Evolutionary conservation across 768 basidiomycete genomes (phyloP).

Genomic region (Pleurotus tuoliensis): DNA sequence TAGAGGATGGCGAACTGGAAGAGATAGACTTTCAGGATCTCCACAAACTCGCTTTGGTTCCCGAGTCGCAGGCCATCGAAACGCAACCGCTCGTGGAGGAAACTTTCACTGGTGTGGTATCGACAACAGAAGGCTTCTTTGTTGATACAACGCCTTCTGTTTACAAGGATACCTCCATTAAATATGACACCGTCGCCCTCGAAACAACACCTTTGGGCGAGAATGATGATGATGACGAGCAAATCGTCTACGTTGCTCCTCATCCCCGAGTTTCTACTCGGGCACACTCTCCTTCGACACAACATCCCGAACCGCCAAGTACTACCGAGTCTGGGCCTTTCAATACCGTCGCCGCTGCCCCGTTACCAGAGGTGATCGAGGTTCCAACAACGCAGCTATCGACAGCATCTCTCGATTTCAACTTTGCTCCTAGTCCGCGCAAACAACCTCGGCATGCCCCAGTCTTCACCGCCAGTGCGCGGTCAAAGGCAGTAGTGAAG

Average conservation of each 20-base stretch:
- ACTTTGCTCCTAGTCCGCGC: slow-evolving; percentile 10
- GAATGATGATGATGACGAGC: slow-evolving; percentile 51
- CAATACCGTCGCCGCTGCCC: too few species aligned
- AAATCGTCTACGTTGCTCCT: slow-evolving; percentile 77
- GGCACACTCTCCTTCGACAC: slow-evolving; percentile 19
- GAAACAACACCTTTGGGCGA: slow-evolving; percentile 3
- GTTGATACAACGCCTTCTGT: slow-evolving; percentile 9
- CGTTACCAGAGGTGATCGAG: background rate
- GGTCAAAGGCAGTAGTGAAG: slow-evolving; percentile 20
- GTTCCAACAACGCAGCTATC: slow-evolving; percentile 3
- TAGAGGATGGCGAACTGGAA: slow-evolving; percentile 35
- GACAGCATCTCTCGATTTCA: slow-evolving; percentile 17
- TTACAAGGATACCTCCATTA: background rate
- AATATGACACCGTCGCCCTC: background rate
- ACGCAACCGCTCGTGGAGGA: background rate
- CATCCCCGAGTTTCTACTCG: slow-evolving; percentile 44
- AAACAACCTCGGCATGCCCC: slow-evolving; percentile 20
- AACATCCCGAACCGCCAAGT: background rate
- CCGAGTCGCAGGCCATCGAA: background rate
- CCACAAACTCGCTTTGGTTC: slow-evolving; percentile 28
- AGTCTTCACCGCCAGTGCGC: slow-evolving; percentile 20
- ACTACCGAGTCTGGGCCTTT: background rate
- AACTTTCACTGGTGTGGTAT: slow-evolving; percentile 10
- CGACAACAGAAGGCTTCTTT: slow-evolving; percentile 21
- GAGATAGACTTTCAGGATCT: slow-evolving; percentile 69